Percentiles rank a stretch among this genome's conserved stretches.
phyloP scores from a whole-genome alignment of 495 filamentous ascomycete species.

The Podospora comata region DNA sequence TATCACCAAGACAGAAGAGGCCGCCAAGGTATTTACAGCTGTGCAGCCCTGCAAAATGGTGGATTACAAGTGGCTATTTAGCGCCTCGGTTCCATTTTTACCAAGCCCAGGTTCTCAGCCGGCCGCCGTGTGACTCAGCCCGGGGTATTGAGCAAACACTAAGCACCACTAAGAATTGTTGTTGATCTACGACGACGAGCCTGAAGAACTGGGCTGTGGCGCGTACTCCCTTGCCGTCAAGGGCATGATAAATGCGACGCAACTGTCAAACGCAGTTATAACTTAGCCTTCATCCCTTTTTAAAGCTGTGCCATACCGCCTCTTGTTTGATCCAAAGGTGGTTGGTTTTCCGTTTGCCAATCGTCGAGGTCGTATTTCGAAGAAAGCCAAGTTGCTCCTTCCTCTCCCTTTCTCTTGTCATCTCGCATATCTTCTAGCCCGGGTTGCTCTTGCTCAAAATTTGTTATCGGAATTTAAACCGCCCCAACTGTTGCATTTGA shows the following conservation, averaged over 20 bases:
- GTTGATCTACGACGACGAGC: neutral
- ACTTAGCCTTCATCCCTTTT: neutral
- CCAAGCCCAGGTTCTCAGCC: neutral
- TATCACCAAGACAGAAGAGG: neutral
- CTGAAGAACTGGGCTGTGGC: neutral
- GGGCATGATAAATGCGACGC: neutral
- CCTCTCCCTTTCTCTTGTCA: neutral
- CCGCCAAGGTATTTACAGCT: neutral
- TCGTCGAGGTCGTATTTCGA: neutral
- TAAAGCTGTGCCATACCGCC: neutral
- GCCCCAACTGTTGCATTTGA: neutral
- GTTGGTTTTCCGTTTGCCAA: neutral
- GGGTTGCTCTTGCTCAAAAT: neutral
- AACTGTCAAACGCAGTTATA: neutral
- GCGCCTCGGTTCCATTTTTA: neutral
- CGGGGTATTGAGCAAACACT: neutral
- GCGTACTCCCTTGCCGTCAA: neutral
- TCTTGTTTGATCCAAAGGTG: neutral
- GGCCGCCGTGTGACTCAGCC: neutral
- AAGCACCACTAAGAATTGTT: neutral
- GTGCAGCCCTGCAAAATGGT: neutral
- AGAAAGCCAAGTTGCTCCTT: neutral
- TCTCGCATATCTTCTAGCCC: neutral
- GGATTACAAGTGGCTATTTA: neutral
- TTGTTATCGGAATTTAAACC: neutral